A percentile compares a stretch with the other conserved stretches of the same genome.
These are phyloP conservation scores for Areca catechu DNA, from an alignment of 176 grass and related monocot genomes.

Conservation along the genomic window DNA sequence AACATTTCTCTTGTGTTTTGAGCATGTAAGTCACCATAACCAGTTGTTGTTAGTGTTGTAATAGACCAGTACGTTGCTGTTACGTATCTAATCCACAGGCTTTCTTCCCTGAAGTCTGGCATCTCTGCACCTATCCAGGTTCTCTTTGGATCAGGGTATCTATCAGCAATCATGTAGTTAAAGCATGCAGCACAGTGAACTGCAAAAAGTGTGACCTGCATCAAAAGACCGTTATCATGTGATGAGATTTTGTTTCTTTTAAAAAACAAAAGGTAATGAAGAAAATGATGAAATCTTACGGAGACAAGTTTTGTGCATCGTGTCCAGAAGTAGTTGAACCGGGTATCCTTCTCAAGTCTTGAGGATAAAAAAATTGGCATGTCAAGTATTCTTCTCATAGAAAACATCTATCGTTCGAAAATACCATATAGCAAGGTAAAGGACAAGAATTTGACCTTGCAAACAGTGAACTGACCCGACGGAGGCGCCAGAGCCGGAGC, in stretches of 20 bases:
- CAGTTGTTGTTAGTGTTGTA: conserved; percentile 24
- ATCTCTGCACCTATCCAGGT: conserved; percentile 27
- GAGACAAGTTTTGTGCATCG: conserved; percentile 73
- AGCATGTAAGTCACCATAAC: conserved; percentile 23
- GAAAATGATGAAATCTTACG: conserved; percentile 12
- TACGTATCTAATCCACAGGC: conserved; percentile 16
- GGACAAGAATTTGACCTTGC: conserved; percentile 26
- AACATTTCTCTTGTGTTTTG: conserved; percentile 25
- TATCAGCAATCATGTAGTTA: conserved; percentile 23
- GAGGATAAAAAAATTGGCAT: background rate
- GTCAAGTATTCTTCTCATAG: background rate
- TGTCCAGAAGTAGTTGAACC: conserved; percentile 57
- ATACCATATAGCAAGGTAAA: too few relatives aligned
- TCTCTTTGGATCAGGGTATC: conserved; percentile 22
- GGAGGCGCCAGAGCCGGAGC: conserved; percentile 53
- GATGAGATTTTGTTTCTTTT: too few relatives aligned
- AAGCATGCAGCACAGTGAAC: conserved; percentile 26
- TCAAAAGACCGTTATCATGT: too few relatives aligned
- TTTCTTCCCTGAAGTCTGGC: conserved; percentile 20
- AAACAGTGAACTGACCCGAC: conserved; percentile 51
- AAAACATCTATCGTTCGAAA: too few relatives aligned
- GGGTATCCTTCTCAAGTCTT: conserved; percentile 74
- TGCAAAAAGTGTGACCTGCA: conserved; percentile 20
- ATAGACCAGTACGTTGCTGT: conserved; percentile 24
- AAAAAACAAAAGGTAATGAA: background rate